Percentiles rank a stretch among this genome's conserved stretches.
Conservation (phyloP, 1,284 basidiomycete genomes). For the Sporisorium scitamineum region DNA sequence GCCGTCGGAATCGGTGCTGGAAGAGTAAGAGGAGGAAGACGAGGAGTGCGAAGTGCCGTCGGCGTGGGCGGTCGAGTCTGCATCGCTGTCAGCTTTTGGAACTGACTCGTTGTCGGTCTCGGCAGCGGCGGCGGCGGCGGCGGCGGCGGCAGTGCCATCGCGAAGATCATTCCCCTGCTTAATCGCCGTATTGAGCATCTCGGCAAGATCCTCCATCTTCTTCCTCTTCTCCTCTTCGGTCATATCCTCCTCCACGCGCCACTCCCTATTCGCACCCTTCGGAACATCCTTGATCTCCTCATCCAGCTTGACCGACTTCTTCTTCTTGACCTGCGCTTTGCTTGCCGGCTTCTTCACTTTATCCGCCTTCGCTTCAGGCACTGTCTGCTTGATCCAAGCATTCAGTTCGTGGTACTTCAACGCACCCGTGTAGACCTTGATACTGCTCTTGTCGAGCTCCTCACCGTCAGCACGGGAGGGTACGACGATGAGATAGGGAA, state of each 20-base stretch:
- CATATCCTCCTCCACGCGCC: conserved; percentile 49
- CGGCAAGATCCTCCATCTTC: conserved; percentile 48
- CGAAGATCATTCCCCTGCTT: conserved; percentile 29
- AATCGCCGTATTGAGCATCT: conserved; percentile 49
- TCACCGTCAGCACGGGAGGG: conserved; percentile 26
- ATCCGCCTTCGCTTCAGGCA: conserved; percentile 47
- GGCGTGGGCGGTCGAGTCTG: conserved; percentile 10
- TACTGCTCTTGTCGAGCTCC: conserved; percentile 36
- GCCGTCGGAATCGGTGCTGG: conserved; percentile 32
- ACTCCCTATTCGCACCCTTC: conserved; percentile 32
- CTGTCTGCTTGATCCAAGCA: conserved; percentile 58
- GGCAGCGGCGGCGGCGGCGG: conserved; percentile 6
- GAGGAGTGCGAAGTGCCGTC: conserved; percentile 18
- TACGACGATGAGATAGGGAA: conserved; percentile 60
- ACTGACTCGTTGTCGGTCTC: not conserved
- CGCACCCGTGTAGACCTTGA: conserved; percentile 58
- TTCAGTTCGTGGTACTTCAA: conserved; percentile 62
- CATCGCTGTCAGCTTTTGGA: conserved; percentile 9
- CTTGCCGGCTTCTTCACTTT: conserved; percentile 34
- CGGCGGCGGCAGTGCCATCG: conserved; percentile 7
- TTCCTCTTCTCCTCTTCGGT: conserved; percentile 34
- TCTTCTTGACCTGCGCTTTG: conserved; percentile 30
- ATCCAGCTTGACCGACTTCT: conserved; percentile 36
- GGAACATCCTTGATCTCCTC: conserved; percentile 32
- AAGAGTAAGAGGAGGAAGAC: conserved; percentile 42